These are phyloP conservation scores for Fusarium pilosicola DNA, from an alignment of 2,329 filamentous ascomycete species.

Conservation along the genomic window DNA sequence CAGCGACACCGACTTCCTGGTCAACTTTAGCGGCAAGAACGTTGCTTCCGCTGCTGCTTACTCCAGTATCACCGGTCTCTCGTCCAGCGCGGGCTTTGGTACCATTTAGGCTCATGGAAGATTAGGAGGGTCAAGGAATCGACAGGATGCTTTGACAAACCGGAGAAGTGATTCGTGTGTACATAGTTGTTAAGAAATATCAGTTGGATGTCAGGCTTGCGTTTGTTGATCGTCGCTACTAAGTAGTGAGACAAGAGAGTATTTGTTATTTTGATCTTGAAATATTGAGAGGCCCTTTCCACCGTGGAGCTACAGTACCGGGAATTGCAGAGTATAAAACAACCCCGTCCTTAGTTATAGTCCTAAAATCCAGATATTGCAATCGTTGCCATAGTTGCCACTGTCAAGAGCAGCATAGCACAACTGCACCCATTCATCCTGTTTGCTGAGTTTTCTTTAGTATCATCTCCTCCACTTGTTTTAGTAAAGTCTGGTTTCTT, in stretches of 20 bases:
- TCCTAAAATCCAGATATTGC: no score
- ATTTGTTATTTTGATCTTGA: background rate
- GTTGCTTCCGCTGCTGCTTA: constrained; percentile 56
- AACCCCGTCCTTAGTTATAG: background rate
- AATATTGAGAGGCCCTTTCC: background rate
- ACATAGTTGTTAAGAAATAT: background rate
- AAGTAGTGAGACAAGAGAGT: background rate
- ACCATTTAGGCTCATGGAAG: constrained; percentile 44
- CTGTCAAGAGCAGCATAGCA: background rate
- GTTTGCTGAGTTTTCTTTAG: background rate
- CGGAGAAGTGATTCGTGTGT: no score
- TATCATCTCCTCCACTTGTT: background rate
- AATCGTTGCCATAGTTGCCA: background rate
- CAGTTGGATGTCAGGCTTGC: no score
- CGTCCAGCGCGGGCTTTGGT: constrained; percentile 57
- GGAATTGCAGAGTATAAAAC: background rate
- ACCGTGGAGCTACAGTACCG: background rate
- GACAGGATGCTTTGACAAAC: rapidly evolving
- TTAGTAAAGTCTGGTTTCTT: background rate
- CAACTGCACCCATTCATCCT: background rate
- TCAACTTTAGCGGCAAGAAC: constrained; percentile 62
- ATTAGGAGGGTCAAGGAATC: rapidly evolving
- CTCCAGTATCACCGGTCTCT: constrained; percentile 49
- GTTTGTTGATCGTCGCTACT: background rate
- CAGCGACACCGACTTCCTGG: constrained; percentile 58